phyloP scores from a whole-genome alignment of 1,139 yeast species.

The Debaryomyces coudertii region DNA sequence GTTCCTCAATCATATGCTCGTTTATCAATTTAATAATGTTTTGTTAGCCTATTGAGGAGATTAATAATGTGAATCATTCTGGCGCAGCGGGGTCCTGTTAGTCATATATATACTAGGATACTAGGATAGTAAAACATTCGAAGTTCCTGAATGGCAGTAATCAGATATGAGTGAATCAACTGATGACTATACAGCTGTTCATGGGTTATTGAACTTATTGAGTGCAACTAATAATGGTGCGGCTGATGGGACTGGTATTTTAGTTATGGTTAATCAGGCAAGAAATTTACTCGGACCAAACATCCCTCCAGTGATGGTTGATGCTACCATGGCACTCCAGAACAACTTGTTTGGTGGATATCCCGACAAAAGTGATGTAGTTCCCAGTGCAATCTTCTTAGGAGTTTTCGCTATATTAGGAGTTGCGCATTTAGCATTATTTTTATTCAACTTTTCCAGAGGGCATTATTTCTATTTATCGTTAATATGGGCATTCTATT shows the following conservation, averaged over 20 bases:
- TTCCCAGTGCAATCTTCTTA: slow-evolving; percentile 36
- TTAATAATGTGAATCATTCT: not conserved
- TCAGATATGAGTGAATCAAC: slow-evolving; percentile 1
- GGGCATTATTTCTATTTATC: slow-evolving; percentile 42
- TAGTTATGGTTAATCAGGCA: slow-evolving; percentile 21
- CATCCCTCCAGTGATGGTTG: slow-evolving; percentile 26
- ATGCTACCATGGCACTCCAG: slow-evolving; percentile 25
- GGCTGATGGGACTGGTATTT: slow-evolving; percentile 29
- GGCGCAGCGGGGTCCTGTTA: not conserved
- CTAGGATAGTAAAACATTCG: not conserved
- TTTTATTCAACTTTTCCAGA: slow-evolving; percentile 33
- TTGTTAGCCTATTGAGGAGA: not conserved
- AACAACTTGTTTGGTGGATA: slow-evolving; percentile 41
- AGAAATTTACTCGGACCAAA: slow-evolving; percentile 26
- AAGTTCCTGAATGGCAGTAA: not conserved
- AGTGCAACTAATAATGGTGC: slow-evolving; percentile 20
- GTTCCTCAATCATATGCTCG: slow-evolving; percentile 2
- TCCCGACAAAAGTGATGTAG: slow-evolving; percentile 32
- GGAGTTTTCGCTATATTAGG: slow-evolving; percentile 31
- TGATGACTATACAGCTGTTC: slow-evolving; percentile 22
- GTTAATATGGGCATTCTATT: slow-evolving; percentile 36
- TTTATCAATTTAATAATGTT: not conserved
- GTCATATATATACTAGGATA: slow-evolving; percentile 2
- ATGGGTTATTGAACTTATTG: slow-evolving; percentile 24
- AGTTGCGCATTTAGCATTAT: slow-evolving; percentile 31